These are phyloP conservation scores for Aspergillus panamensis DNA, from an alignment of 495 filamentous ascomycete genomes.

Conservation along the genomic window DNA sequence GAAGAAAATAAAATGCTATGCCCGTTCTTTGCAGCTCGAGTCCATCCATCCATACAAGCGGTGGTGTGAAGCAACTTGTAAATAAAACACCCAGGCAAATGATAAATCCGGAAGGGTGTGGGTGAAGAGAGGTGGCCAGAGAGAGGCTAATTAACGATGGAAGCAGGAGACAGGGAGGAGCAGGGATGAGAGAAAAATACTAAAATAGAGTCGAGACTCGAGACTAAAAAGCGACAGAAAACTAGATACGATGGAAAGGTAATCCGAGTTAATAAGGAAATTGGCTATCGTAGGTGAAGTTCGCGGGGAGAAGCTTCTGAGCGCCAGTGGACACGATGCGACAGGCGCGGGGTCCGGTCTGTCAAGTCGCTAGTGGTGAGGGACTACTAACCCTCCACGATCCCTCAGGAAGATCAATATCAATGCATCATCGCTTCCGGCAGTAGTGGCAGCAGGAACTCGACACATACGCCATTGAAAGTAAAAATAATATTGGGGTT, in stretches of 20 bases:
- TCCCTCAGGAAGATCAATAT: neutral
- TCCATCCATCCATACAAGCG: neutral
- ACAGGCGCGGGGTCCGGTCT: slow-evolving; percentile 12
- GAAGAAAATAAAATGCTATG: neutral
- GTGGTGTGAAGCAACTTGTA: slow-evolving; percentile 2
- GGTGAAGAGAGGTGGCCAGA: neutral
- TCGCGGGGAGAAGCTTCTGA: slow-evolving; percentile 19
- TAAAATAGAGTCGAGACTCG: slow-evolving; percentile 4
- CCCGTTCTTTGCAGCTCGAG: neutral
- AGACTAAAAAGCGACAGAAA: slow-evolving; percentile 14
- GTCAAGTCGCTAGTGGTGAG: slow-evolving; percentile 1
- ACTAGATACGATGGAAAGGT: slow-evolving; percentile 13
- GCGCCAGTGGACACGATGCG: slow-evolving; percentile 7
- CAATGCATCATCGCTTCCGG: neutral
- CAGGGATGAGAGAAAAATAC: slow-evolving; percentile 1
- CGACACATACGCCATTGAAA: neutral
- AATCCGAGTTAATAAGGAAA: neutral
- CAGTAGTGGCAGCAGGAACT: neutral
- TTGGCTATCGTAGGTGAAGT: slow-evolving; percentile 11
- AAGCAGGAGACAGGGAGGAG: neutral
- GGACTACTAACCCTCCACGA: no score
- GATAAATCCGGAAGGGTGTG: neutral
- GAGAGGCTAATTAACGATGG: neutral
- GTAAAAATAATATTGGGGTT: neutral
- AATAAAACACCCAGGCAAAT: neutral